Base-by-base conservation (phyloP, 805 yeast genomes). In the Saccharomycopsis capsularis region DNA sequence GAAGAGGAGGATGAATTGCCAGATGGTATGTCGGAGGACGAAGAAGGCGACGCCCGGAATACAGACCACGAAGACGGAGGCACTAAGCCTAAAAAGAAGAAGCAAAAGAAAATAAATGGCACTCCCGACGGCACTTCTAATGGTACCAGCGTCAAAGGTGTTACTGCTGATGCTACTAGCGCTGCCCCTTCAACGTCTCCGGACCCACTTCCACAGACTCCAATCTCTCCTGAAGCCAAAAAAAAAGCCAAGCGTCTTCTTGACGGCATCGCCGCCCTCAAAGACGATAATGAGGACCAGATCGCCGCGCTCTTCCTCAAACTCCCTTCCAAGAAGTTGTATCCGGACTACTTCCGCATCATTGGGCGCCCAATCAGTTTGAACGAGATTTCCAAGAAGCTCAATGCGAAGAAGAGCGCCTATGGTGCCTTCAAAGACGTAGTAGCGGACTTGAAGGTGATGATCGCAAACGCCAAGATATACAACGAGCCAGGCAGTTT, bases 311-410 rank as follows among this genome's bases (percentile, higher is more conserved):
- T 82, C 44, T 90, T 90, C 67, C 61, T 79, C 58, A 77, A 73
- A 41, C 68, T 84, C 46, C 98, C 98, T 2, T 75, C 90, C 0
- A 75, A 76, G 55, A 76, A 76, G 62, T 61, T 79, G 47, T 91
- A 88, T 63, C 93, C 96, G 0, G 97, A 91, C 64, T 91, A 91
- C 63, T 91, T 83, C 61, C 68, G 72, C 57, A 60, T 82, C 29
- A 82, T 85, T 58, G 65, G 68, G 54, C 64, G 66, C 47, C 89
- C 90, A 2, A 75, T 81, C 22, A 73, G 89, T 2, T 63, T 85
- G 44, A 69, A 69, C 45, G 78, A 71, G 55, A 67, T 84, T 47
- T 76, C 85, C 60, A 81, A 84, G 62, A 68, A 67, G 51, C 79
- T 76, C 63, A 71, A 70, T 46, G 59, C 81, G 47, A 68, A 70